A percentile compares a stretch with the other conserved stretches of the same genome.
These are phyloP conservation scores for Taphrina populina DNA, from an alignment of 1,139 yeast genomes.

Conservation along the genomic window DNA sequence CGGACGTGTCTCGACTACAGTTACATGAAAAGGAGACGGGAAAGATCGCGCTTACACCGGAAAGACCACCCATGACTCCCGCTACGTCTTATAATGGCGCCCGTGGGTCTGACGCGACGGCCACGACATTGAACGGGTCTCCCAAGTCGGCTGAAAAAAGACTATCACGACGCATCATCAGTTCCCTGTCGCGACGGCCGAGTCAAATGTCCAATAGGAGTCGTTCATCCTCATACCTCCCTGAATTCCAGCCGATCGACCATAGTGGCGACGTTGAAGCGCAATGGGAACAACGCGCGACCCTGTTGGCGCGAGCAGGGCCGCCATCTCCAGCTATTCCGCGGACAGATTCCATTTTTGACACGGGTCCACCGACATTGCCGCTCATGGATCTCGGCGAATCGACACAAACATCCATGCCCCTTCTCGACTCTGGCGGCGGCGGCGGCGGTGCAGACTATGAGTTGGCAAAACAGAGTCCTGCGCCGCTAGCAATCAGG, in stretches of 20 bases:
- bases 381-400: slow-evolving; percentile 16
- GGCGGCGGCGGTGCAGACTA: too few relatives aligned
- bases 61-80: too few relatives aligned
- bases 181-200: slow-evolving; percentile 6
- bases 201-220: slow-evolving; percentile 15
- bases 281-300: slow-evolving; percentile 32
- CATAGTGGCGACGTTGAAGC: slow-evolving; percentile 25
- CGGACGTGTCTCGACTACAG: too few relatives aligned
- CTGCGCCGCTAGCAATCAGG: too few relatives aligned
- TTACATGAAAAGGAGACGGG: neutral
- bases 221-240: slow-evolving; percentile 14
- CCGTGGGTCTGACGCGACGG: too few relatives aligned
- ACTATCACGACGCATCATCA: slow-evolving; percentile 1
- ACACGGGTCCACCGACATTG: slow-evolving; percentile 15
- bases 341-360: slow-evolving; percentile 18
- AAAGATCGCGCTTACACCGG: too few relatives aligned
- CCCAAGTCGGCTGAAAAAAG: slow-evolving; percentile 11
- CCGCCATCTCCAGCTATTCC: slow-evolving; percentile 31
- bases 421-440: neutral
- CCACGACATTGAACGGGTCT: too few relatives aligned
- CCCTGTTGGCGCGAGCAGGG: slow-evolving; percentile 31
- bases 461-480: neutral
- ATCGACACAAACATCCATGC: neutral
- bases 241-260: slow-evolving; percentile 16
- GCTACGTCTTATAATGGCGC: too few relatives aligned